Evolutionary conservation across 495 filamentous ascomycete genomes (phyloP), one percentile per base, ranked within the genome.

Genomic region (Lepraria neglecta): DNA sequence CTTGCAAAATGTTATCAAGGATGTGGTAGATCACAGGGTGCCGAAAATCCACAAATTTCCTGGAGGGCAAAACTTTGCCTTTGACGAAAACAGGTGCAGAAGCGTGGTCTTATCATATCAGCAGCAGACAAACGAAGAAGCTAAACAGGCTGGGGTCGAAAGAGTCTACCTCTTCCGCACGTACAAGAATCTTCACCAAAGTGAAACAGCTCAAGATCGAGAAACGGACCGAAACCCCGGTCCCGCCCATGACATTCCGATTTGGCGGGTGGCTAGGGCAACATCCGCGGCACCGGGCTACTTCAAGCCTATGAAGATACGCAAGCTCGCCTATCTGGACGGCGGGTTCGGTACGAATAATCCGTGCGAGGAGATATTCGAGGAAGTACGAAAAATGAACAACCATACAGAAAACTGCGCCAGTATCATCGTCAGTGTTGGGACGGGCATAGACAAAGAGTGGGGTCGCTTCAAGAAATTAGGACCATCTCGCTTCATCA

Each of bases 231-330:
- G 77, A 27, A 63, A 64, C 56, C 47, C 58, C 47, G 42, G 52
- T 15, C 56, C 47, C 19, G 46, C 64, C 31, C 45, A 76, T 53
- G 59, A 68, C 21, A 61, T 78, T 15, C 66, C 69, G 0, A 77
- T 82, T 46, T 82, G 78, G 78, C 52, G 78, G 64, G 77, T 80
- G 0, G 80, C 80, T 0, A 71, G 80, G 10, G 80, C 80, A 2
- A 82, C 80, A 3, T 78, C 75, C 6, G 80, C 80, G 0, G 80
- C 80, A 3, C 77, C 80, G 0, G 73, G 77, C 40, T 82, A 77
- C 64, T 82, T 82, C 67, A 71, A 78, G 44, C 61, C 72, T 0
- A 61, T 69, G 30, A 59, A 38, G n/a, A 65, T 67, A n/a, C 63
- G 69, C n/a, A 57, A 52, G 3, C 21, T 60, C 9, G 48, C 42